phyloP scores from a whole-genome alignment of 202 grass and related monocot species.

The Schoenoplectus triqueter region DNA sequence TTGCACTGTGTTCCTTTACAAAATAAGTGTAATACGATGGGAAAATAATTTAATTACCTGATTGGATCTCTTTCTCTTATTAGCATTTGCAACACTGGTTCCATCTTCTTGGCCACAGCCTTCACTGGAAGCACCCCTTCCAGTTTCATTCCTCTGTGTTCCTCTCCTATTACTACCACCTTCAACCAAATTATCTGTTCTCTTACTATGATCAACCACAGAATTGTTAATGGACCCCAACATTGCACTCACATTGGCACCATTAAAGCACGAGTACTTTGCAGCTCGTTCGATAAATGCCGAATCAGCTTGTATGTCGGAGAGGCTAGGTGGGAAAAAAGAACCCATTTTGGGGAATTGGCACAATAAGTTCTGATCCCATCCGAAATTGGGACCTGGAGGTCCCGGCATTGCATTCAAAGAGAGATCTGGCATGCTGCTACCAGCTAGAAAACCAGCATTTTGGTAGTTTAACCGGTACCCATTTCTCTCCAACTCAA shows the following conservation, averaged over 20 bases:
- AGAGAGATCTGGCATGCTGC: conserved; percentile 25
- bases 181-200: conserved; percentile 23
- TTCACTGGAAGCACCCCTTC: conserved; percentile 38
- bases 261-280: conserved; percentile 52
- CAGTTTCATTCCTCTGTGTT: conserved; percentile 41
- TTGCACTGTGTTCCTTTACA: conserved; percentile 19
- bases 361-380: conserved; percentile 9
- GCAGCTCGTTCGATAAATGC: conserved; percentile 49
- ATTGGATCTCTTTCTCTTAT: conserved; percentile 57
- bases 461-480: conserved; percentile 41
- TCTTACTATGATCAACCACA: conserved; percentile 29
- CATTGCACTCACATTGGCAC: conserved; percentile 47
- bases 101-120: conserved; percentile 39
- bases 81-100: conserved; percentile 40
- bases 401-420: conserved; percentile 30
- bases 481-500: conserved; percentile 41
- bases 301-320: conserved; percentile 37
- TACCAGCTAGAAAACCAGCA: conserved; percentile 33
- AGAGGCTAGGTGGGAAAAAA: conserved; percentile 20
- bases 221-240: conserved; percentile 46
- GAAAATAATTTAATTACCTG: conserved; percentile 42
- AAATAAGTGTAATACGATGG: background rate
- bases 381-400: conserved; percentile 20
- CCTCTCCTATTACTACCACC: conserved; percentile 24
- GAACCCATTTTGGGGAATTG: conserved; percentile 31